Evolutionary conservation across 768 basidiomycete genomes (phyloP).

Genomic region (Amyloporia xantha): DNA sequence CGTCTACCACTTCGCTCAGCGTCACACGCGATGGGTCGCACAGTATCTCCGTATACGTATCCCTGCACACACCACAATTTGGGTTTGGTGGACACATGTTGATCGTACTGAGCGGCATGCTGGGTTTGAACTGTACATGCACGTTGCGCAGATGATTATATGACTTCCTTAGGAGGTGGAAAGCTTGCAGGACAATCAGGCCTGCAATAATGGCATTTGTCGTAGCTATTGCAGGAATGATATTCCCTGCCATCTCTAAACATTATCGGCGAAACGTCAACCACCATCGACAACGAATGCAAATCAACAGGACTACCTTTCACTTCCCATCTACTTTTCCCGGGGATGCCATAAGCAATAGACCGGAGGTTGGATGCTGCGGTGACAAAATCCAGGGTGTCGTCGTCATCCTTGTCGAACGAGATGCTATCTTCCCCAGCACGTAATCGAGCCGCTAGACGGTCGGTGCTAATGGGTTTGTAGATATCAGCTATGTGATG

Average conservation of each 20-base stretch:
- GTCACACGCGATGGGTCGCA: constrained; percentile 69
- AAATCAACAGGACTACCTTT: constrained; percentile 57
- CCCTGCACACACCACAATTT: constrained; percentile 78
- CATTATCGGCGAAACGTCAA: not conserved
- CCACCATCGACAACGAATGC: not conserved
- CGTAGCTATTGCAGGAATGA: constrained; percentile 98
- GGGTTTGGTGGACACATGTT: constrained; percentile 64
- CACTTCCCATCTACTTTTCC: constrained; percentile 92
- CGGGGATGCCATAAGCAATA: constrained; percentile 79
- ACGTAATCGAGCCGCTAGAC: constrained; percentile 62
- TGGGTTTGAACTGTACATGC: constrained; percentile 71
- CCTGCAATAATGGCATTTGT: constrained; percentile 98
- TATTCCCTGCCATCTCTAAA: constrained; percentile 97
- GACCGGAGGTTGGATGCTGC: constrained; percentile 92
- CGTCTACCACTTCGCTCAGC: constrained; percentile 66
- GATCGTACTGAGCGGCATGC: constrained; percentile 70
- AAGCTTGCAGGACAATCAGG: constrained; percentile 86
- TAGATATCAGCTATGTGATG: not conserved
- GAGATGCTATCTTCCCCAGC: constrained; percentile 65
- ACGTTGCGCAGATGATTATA: constrained; percentile 64
- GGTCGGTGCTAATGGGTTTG: constrained; percentile 63
- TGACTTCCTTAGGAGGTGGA: constrained; percentile 71
- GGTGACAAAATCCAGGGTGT: constrained; percentile 94
- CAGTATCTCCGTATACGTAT: constrained; percentile 67
- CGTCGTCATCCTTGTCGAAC: constrained; percentile 98